Evolutionary conservation across 2,329 filamentous ascomycete genomes (phyloP), one percentile per base, ranked within the genome.

Genomic region (Colletotrichum horii): DNA sequence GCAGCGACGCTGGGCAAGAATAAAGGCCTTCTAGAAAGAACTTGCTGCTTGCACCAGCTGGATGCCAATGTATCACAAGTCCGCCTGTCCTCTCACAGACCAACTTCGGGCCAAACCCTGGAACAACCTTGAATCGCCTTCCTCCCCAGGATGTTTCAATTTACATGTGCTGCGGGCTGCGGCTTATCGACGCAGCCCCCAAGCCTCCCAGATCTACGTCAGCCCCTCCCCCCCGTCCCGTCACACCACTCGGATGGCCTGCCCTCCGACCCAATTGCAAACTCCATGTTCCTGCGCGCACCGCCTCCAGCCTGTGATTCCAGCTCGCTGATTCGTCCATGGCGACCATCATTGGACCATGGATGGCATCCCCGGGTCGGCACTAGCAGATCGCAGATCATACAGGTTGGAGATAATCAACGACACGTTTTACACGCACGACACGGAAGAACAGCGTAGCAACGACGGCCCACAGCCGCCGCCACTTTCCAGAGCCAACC

Each of bases 221-320:
- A 76, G 56, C 34, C 38, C 38, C 38, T 43, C 28, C 28, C 64
- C 58, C 60, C 26, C n/a, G 28, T 69, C 58, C 66, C 28, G 58
- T 68, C 64, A 76, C 56, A 55, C 69, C 69, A 64, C 38, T 62
- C 73, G 67, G 75, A 73, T 72, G 60, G 52, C 52, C 30, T 62
- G 52, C 12, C 8, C 34, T 66, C 68, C 32, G 69, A 38, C 28
- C 69, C 65, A 69, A 77, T 55, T 38, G 34, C 43, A 14, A 43
- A 22, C 22, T 34, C 55, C 43, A 16, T 38, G 69, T 76, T 66
- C 75, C 75, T 77, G 71, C 48, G 26, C 60, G 16, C 38, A 60
- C 15, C 26, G 55, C 58, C 62, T 56, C 30, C 48, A 15, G 8
- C 22, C 22, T 8, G 24, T 72, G 12, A 15, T 55, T 24, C 15